Base-by-base conservation (phyloP, 352 stramenopile species). In the Plasmopara muralis region DNA sequence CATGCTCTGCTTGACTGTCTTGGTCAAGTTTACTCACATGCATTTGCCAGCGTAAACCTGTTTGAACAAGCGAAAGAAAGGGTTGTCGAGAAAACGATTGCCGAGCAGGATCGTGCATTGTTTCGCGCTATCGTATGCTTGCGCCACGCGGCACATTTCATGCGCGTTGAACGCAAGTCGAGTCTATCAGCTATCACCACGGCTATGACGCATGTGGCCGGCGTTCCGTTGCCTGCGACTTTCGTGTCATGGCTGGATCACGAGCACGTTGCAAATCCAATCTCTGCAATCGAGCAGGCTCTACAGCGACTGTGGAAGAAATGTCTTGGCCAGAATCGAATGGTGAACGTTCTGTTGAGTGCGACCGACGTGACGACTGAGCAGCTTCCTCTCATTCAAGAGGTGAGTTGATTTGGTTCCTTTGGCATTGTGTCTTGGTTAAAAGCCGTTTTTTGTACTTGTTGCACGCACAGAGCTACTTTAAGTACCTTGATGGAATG, bases 101-200 rank as follows among this genome's bases (percentile, higher is more conserved):
- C 53, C 20, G 41, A 45, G 25, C 53, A 68, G 42, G 57, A 68
- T 48, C 42, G 46, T 13, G 30, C 54, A 1, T 38, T 75, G 18
- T 69, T 67, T 29, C 53, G 67, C 4, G 62, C 47, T 10, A 44
- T 60, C 7, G 52, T 77, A 34, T 87, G 77, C 35, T 48, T 84
- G n/a, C 74, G 77, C 29, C 55, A 73, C 40, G 77, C 77, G 9
- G 60, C 62, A 30, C 53, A 79, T 28, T 87, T 87, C 49, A 77
- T 83, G 72, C 74, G 74, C 45, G 56, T 67, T 20, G 63, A 83
- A 54, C 63, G 52, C 6, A 72, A 72, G 43, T 72, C 64, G 29
- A 72, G 60, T 55, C 52, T 83, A 7, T 57, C 74, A 9, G 56
- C 60, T 5, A 60, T 85, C 34, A 73, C 74, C 14, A 74, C 68